Conservation (phyloP, 2,329 filamentous ascomycete genomes). For the Colletotrichum sp. region DNA sequence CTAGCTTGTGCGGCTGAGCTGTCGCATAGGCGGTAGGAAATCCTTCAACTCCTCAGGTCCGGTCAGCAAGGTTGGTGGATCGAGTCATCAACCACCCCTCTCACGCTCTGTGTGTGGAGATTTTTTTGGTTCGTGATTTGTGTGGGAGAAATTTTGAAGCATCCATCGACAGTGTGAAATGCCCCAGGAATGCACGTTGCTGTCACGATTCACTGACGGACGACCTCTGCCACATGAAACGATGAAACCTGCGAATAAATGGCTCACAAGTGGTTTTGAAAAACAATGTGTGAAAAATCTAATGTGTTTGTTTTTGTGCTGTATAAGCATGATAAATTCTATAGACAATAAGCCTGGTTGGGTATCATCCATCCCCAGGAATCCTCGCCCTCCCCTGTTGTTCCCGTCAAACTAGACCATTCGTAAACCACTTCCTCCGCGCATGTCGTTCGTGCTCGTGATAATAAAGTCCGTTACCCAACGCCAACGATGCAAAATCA, state of each 20-base stretch:
- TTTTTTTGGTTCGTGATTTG: neutral
- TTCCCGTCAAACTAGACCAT: slow-evolving; percentile 1
- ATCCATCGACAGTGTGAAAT: slow-evolving; percentile 13
- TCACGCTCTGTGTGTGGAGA: neutral
- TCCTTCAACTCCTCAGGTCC: neutral
- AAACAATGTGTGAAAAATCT: neutral
- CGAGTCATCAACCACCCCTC: slow-evolving; percentile 5
- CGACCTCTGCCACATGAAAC: slow-evolving; percentile 1
- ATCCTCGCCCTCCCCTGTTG: neutral
- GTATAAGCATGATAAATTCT: slow-evolving; percentile 5
- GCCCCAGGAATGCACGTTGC: neutral
- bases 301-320: neutral
- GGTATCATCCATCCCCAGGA: slow-evolving; percentile 18
- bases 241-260: neutral
- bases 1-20: slow-evolving; percentile 15
- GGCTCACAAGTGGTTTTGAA: neutral
- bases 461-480: slow-evolving; percentile 10
- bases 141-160: slow-evolving; percentile 8
- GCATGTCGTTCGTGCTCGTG: slow-evolving; percentile 13
- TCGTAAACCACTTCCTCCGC: slow-evolving; percentile 2
- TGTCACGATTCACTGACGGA: neutral
- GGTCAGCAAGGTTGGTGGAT: slow-evolving; percentile 11
- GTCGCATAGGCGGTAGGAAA: neutral
- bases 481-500: slow-evolving; percentile 20
- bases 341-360: slow-evolving; percentile 11